Base-by-base conservation (phyloP, 2,329 filamentous ascomycete species). In the Sporothrix inflata region DNA sequence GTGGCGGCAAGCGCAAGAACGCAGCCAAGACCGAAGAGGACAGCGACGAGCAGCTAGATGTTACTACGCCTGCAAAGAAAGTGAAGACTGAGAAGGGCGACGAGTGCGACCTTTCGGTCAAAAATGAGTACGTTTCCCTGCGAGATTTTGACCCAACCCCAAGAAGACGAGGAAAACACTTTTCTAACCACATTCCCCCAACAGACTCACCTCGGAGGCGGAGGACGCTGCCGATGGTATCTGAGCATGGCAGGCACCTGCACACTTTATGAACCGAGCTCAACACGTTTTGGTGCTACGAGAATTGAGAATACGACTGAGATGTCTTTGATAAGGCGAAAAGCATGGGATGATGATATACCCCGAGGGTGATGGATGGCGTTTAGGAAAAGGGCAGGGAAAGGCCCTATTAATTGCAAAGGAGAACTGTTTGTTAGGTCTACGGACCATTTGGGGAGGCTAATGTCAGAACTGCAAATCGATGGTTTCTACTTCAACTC, bases 11-110 rank as follows among this genome's bases (percentile, higher is more conserved):
- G 53, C 63, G 63, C 63, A 67, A 74, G 30, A 66, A 77, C 7
- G 70, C 72, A 0, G 71, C 71, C 1, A 67, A 70, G 11, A n/a
- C 49, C 11, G 34, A 51, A 16, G 72, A 78, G 4, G 70, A 73
- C 0, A 55, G 70, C 14, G 60, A 30, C 24, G 24, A 49, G 8
- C 27, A n/a, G 24, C 24, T 5, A 3, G 42, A 21, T 24, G 19
- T 1, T 0, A 16, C 60, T 11, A 53, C 60, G 1, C 60, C 75
- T 3, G 55, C 72, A 2, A 77, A 77, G 69, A 76, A 75, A 61
- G n/a, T 69, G 27, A 74, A 73, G 42, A 49, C 24, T 4, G 55
- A 49, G 21, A 24, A 30, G 67, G 21, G 42, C 19, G 69, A 51
- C 3, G 19, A 16, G 4, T 16, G 49, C 19, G 55, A 61, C 24